phyloP scores from a whole-genome alignment of 2,329 filamentous ascomycete genomes.

The Stenocarpella maydis region DNA sequence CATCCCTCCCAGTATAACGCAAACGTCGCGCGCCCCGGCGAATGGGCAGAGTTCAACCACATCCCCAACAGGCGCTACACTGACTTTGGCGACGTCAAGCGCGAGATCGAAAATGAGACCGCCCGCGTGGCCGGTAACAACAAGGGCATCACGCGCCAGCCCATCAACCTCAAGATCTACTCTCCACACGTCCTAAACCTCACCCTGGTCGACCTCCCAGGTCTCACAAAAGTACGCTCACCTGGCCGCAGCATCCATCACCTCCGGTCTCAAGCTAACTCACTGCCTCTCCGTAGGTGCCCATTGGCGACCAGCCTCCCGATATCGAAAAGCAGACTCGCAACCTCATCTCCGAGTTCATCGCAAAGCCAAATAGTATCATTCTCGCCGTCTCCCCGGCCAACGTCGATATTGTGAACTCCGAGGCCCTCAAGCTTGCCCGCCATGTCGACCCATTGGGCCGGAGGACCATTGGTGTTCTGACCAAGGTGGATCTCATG shows the following conservation, averaged over 20 bases:
- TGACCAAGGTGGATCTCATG: slow-evolving; percentile 99
- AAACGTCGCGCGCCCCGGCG: slow-evolving; percentile 71
- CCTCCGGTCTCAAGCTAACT: slow-evolving; percentile 3
- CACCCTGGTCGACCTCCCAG: slow-evolving; percentile 94
- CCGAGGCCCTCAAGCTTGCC: slow-evolving; percentile 94
- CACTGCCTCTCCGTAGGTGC: slow-evolving; percentile 65
- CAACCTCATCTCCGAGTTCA: slow-evolving; percentile 99
- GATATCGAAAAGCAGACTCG: slow-evolving; percentile 97
- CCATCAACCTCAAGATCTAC: slow-evolving; percentile 98
- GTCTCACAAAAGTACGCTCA: slow-evolving; percentile 71
- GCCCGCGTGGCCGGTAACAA: slow-evolving; percentile 96
- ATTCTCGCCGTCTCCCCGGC: slow-evolving; percentile 95
- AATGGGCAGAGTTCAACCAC: slow-evolving; percentile 99
- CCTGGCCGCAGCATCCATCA: too few species aligned
- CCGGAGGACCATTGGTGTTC: slow-evolving; percentile 95
- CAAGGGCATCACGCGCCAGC: slow-evolving; percentile 93
- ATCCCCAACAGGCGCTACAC: slow-evolving; percentile 97
- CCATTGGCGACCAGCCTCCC: slow-evolving; percentile 93
- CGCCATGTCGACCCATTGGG: slow-evolving; percentile 97
- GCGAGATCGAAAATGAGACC: slow-evolving; percentile 96
- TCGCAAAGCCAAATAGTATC: slow-evolving; percentile 97
- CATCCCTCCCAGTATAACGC: slow-evolving; percentile 49
- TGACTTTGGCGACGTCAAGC: slow-evolving; percentile 98
- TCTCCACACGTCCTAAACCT: slow-evolving; percentile 97
- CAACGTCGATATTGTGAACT: slow-evolving; percentile 98